These are phyloP conservation scores for Amylocystis lapponica DNA, from an alignment of 768 basidiomycete species.

Conservation along the genomic window DNA sequence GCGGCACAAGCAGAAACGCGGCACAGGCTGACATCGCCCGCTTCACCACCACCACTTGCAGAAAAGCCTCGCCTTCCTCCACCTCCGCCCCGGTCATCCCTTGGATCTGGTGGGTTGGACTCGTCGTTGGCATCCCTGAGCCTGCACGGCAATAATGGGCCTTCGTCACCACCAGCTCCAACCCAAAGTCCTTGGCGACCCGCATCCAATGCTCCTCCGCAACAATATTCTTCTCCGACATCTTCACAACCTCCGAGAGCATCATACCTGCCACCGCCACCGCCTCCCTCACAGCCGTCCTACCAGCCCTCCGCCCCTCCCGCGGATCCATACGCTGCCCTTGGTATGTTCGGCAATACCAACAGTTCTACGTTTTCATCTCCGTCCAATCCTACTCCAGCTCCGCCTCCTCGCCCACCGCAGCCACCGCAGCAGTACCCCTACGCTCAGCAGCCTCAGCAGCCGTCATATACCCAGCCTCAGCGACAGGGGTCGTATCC, in stretches of 20 bases:
- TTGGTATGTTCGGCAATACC: conserved; percentile 15
- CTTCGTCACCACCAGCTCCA: conserved; percentile 26
- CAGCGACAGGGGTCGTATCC: conserved; percentile 18
- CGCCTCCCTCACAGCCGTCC: conserved; percentile 10
- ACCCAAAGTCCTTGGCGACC: conserved; percentile 11
- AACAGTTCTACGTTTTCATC: conserved; percentile 6
- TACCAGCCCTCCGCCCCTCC: conserved; percentile 15
- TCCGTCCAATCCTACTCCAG: conserved; percentile 6
- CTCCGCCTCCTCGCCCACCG: conserved; percentile 12
- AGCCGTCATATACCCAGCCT: conserved; percentile 14
- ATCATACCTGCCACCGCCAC: conserved; percentile 14
- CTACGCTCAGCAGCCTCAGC: conserved; percentile 13
- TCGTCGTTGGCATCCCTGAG: conserved; percentile 55
- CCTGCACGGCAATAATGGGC: conserved; percentile 28
- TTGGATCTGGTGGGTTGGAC: conserved; percentile 30
- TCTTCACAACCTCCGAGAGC: conserved; percentile 9
- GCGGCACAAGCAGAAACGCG: conserved; percentile 67
- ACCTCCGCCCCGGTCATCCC: conserved; percentile 38
- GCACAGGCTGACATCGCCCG: conserved; percentile 46
- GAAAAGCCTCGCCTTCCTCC: conserved; percentile 46
- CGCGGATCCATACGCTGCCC: conserved; percentile 18
- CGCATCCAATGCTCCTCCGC: conserved; percentile 6
- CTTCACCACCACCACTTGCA: conserved; percentile 30
- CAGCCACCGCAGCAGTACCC: conserved; percentile 2
- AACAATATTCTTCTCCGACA: conserved; percentile 11